phyloP scores from a whole-genome alignment of 352 stramenopile genomes.

The Pythium diclinum region DNA sequence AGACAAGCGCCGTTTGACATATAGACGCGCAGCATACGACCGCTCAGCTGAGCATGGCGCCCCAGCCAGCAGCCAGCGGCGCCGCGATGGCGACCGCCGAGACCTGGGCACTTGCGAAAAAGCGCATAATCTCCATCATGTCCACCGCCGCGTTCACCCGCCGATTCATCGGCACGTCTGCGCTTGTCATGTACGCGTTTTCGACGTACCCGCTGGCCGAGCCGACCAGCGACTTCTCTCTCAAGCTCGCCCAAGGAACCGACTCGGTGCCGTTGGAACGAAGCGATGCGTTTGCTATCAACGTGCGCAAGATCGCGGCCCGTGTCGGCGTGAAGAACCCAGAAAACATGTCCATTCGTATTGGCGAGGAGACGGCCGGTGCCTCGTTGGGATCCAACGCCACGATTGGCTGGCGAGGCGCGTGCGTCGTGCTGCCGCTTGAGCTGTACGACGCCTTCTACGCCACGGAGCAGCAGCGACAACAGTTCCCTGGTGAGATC shows the following conservation, averaged over 20 bases:
- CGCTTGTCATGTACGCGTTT: slow-evolving; percentile 40
- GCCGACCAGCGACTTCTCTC: slow-evolving; percentile 56
- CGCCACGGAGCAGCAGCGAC: slow-evolving; percentile 40
- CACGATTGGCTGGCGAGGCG: slow-evolving; percentile 47
- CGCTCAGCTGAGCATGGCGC: background rate
- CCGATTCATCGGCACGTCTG: slow-evolving; percentile 34
- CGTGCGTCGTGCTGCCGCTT: slow-evolving; percentile 68
- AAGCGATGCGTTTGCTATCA: slow-evolving; percentile 56
- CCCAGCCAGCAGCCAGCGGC: background rate
- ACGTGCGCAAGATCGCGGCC: slow-evolving; percentile 58
- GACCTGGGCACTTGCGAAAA: slow-evolving; percentile 29
- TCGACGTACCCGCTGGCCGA: slow-evolving; percentile 52
- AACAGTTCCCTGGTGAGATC: slow-evolving; percentile 44
- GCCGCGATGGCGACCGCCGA: background rate
- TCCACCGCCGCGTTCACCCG: slow-evolving; percentile 33
- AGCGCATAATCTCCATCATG: slow-evolving; percentile 33
- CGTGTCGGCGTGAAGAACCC: slow-evolving; percentile 65
- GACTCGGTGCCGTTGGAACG: slow-evolving; percentile 54
- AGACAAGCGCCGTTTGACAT: slow-evolving; percentile 24
- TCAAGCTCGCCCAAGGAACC: slow-evolving; percentile 52
- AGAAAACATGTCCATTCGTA: slow-evolving; percentile 60
- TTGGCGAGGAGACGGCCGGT: slow-evolving; percentile 57
- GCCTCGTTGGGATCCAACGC: slow-evolving; percentile 66
- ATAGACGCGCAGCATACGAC: slow-evolving; percentile 6
- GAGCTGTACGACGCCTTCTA: slow-evolving; percentile 84